phyloP scores from a whole-genome alignment of 257 asterid genomes.

The Craterostigma plantagineum region DNA sequence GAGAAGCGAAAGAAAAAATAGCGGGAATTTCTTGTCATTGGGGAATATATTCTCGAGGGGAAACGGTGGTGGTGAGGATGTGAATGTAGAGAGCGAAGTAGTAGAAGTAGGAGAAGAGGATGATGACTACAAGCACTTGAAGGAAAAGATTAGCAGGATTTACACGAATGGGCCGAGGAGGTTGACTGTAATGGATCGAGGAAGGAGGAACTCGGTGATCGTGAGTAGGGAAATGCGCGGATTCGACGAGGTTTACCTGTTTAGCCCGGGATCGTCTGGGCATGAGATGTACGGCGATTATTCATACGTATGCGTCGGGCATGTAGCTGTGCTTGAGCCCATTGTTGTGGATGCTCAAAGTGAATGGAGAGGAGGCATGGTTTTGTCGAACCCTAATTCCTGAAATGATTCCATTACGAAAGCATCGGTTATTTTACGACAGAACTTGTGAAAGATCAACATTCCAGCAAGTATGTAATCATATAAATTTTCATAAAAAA shows the following conservation, averaged over 20 bases:
- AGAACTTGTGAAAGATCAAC: too few species aligned
- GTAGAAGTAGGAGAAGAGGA: constrained; percentile 58
- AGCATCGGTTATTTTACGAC: too few species aligned
- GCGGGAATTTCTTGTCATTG: constrained; percentile 15
- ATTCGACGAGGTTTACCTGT: constrained; percentile 49
- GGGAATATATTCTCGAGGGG: constrained; percentile 19
- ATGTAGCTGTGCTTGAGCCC: constrained; percentile 55
- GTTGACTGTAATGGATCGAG: constrained; percentile 61
- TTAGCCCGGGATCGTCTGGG: constrained; percentile 60
- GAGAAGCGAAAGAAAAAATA: constrained; percentile 5
- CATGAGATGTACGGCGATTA: constrained; percentile 45
- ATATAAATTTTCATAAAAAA: too few species aligned
- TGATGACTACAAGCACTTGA: constrained; percentile 52
- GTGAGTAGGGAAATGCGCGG: constrained; percentile 28
- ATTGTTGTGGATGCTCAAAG: constrained; percentile 25
- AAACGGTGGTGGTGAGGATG: constrained; percentile 9
- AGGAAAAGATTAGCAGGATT: constrained; percentile 39
- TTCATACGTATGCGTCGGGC: constrained; percentile 53
- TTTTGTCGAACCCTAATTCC: constrained; percentile 48
- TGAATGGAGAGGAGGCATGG: constrained; percentile 59
- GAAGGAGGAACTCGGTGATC: constrained; percentile 54
- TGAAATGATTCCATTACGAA: too few species aligned
- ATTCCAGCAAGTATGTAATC: too few species aligned
- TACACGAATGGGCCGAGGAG: constrained; percentile 45
- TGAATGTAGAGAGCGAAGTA: constrained; percentile 7